Conservation (phyloP, 2,329 filamentous ascomycete species). For the Calonectria hawksworthii region DNA sequence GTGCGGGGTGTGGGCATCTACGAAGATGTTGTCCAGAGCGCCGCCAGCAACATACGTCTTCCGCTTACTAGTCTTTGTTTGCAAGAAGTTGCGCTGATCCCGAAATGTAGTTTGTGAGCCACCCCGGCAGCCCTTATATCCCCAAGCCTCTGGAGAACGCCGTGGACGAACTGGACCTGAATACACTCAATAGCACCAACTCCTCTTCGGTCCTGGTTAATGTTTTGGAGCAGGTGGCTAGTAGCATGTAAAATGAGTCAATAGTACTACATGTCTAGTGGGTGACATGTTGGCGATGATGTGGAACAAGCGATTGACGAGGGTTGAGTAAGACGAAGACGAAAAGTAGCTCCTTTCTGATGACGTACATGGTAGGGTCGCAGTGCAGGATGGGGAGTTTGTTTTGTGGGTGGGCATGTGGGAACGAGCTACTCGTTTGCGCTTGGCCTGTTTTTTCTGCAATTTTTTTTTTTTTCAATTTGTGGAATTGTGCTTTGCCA, state of each 20-base stretch:
- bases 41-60: constrained; percentile 84
- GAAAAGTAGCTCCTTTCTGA: constrained; percentile 5
- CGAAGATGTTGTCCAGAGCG: constrained; percentile 92
- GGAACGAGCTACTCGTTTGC: neutral
- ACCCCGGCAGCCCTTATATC: constrained; percentile 75
- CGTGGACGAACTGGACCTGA: constrained; percentile 26
- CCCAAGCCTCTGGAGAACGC: constrained; percentile 63
- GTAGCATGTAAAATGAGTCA: constrained; percentile 31
- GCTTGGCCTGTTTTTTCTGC: neutral
- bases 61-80: neutral
- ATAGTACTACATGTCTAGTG: neutral
- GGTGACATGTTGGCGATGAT: neutral
- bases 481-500: constrained; percentile 8
- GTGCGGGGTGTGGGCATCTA: constrained; percentile 95
- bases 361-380: constrained; percentile 9
- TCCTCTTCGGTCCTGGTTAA: constrained; percentile 32
- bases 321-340: neutral
- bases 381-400: neutral
- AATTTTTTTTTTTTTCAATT: neutral
- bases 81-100: constrained; percentile 11
- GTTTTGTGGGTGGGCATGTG: constrained; percentile 1
- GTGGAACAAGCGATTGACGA: neutral
- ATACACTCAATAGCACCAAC: constrained; percentile 21
- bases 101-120: constrained; percentile 76
- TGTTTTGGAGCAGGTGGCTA: constrained; percentile 40